A percentile compares a stretch with the other conserved stretches of the same genome.
These are phyloP conservation scores for Sporothrix inflata DNA, from an alignment of 2,329 filamentous ascomycete species.

Conservation along the genomic window DNA sequence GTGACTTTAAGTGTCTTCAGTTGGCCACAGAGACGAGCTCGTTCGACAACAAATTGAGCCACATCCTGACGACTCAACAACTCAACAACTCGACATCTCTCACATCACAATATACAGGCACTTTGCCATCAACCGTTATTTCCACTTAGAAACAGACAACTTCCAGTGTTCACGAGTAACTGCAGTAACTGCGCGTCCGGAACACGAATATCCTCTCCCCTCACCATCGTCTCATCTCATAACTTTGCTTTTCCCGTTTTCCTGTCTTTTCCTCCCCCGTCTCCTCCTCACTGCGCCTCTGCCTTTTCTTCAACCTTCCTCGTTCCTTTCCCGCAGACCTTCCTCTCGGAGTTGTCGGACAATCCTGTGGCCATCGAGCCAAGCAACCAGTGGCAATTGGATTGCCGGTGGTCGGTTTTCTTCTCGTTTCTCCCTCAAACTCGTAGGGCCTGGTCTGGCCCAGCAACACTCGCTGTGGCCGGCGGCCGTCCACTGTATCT, in stretches of 20 bases:
- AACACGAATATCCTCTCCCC: not conserved
- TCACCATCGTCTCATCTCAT: not conserved
- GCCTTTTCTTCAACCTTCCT: not conserved
- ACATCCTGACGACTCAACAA: not conserved
- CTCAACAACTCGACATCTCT: not conserved
- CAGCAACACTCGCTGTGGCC: not conserved
- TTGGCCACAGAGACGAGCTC: not conserved
- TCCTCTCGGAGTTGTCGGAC: constrained; percentile 1
- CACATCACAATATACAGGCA: not conserved
- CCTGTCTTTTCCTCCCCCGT: not conserved
- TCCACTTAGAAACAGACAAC: not conserved
- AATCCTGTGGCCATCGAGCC: not conserved
- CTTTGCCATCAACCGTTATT: too few relatives aligned
- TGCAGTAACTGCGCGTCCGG: not conserved
- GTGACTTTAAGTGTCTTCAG: not conserved
- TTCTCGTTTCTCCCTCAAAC: not conserved
- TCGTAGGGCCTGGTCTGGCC: not conserved
- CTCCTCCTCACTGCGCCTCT: not conserved
- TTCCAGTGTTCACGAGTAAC: not conserved
- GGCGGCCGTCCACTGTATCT: not conserved
- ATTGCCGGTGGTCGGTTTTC: not conserved
- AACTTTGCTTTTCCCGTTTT: not conserved
- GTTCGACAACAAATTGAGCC: not conserved
- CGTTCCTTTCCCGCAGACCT: not conserved
- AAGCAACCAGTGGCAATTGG: constrained; percentile 13